phyloP scores from a whole-genome alignment of 768 basidiomycete genomes.

The Strobilomyces confusus region DNA sequence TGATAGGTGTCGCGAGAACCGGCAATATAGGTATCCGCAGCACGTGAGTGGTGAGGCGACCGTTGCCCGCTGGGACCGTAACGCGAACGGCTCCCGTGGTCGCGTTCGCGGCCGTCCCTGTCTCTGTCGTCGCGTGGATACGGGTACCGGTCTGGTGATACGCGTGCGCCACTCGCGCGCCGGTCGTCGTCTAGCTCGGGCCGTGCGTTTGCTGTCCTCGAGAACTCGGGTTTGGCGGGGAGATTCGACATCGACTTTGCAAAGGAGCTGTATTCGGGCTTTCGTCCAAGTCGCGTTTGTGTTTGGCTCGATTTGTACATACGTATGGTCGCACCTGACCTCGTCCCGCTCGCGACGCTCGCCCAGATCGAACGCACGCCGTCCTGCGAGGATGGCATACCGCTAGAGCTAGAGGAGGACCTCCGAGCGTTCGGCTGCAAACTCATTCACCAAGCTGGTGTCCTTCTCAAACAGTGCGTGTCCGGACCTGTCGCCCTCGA shows the following conservation, averaged over 20 bases:
- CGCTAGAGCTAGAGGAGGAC: conserved; percentile 79
- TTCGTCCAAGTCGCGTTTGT: background rate
- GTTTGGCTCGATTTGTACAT: conserved; percentile 21
- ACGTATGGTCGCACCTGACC: conserved; percentile 39
- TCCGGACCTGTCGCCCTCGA: background rate
- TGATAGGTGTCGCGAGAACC: conserved; percentile 18
- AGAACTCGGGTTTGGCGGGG: conserved; percentile 30
- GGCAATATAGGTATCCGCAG: conserved; percentile 14
- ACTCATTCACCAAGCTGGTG: conserved; percentile 91
- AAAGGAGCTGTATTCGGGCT: background rate
- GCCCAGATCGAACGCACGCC: conserved; percentile 77
- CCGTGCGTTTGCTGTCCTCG: conserved; percentile 17
- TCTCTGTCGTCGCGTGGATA: conserved; percentile 25
- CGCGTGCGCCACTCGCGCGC: conserved; percentile 15
- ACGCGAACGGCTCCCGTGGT: conserved; percentile 17
- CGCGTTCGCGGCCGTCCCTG: conserved; percentile 19
- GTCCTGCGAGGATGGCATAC: conserved; percentile 78
- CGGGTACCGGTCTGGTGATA: conserved; percentile 25
- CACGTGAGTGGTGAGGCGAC: conserved; percentile 14
- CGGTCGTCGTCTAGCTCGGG: conserved; percentile 24
- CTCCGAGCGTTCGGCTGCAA: conserved; percentile 89
- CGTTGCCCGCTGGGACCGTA: conserved; percentile 13
- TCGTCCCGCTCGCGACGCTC: conserved; percentile 82
- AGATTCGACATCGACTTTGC: conserved; percentile 22
- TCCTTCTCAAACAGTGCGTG: conserved; percentile 82